Evolutionary conservation across 805 yeast genomes (phyloP).

Genomic region (Metschnikowia corniflorae): DNA sequence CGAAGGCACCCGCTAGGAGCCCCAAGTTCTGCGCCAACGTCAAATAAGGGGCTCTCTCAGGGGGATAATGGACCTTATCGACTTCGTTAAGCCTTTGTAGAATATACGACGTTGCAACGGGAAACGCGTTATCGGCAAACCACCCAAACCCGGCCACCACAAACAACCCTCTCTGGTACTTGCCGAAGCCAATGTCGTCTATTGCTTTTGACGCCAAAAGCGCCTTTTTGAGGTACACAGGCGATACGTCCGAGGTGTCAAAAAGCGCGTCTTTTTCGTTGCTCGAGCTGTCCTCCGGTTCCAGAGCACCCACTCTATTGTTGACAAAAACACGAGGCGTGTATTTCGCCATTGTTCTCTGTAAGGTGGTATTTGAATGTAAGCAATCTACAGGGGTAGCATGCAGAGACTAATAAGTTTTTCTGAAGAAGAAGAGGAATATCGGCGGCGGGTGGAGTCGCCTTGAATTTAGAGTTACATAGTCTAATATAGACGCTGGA

Average conservation of each 20-base stretch:
- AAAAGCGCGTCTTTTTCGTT: slow-evolving; percentile 8
- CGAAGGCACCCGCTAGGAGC: slow-evolving; percentile 22
- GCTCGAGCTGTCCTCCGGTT: not conserved
- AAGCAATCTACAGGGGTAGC: no score
- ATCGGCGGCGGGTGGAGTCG: no score
- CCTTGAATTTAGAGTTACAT: no score
- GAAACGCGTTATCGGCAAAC: slow-evolving; percentile 41
- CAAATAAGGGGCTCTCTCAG: slow-evolving; percentile 31
- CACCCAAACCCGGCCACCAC: slow-evolving; percentile 30
- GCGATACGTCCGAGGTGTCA: slow-evolving; percentile 12
- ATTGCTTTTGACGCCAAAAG: slow-evolving; percentile 39
- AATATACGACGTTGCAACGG: slow-evolving; percentile 33
- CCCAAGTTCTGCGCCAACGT: slow-evolving; percentile 36
- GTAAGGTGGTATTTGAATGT: not conserved
- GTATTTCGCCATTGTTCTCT: no score
- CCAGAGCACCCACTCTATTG: not conserved
- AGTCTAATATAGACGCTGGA: no score
- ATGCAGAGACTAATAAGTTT: no score
- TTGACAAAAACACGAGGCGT: no score
- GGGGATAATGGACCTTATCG: slow-evolving; percentile 36
- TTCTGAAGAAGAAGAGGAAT: no score
- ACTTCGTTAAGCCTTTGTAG: slow-evolving; percentile 29
- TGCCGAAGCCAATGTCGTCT: slow-evolving; percentile 35
- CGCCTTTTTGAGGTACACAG: slow-evolving; percentile 16
- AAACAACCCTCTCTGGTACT: slow-evolving; percentile 23